phyloP scores from a whole-genome alignment of 164 flowering plant species.

The Euptelea pleiosperma region DNA sequence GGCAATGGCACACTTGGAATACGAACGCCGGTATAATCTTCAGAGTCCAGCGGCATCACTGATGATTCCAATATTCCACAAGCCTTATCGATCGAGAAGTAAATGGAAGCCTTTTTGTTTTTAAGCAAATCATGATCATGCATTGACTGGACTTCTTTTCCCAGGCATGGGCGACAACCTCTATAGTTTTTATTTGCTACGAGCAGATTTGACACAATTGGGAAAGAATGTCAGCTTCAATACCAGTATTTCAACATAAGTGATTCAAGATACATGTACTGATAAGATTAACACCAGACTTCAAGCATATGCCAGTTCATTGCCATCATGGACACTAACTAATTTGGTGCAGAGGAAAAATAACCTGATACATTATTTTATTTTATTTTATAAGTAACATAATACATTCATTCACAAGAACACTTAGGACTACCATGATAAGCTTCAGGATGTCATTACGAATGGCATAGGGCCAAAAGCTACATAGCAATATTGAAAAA shows the following conservation, averaged over 20 bases:
- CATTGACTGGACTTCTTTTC: constrained; percentile 16
- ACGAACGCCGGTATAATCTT: constrained; percentile 10
- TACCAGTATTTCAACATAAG: constrained; percentile 1
- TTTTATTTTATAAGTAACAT: no score
- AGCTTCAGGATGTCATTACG: no score
- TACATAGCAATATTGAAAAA: no score
- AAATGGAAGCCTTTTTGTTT: constrained; percentile 12
- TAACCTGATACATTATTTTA: no score
- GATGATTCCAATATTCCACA: constrained; percentile 18
- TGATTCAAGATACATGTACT: neutral
- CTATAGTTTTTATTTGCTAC: constrained; percentile 4
- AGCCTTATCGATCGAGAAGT: constrained; percentile 18
- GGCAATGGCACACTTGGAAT: constrained; percentile 16
- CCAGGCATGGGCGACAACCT: constrained; percentile 22
- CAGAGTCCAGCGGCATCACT: constrained; percentile 21
- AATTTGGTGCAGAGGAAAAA: no score
- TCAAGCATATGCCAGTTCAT: no score
- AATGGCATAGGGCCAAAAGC: no score
- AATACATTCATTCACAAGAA: no score
- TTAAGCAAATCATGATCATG: constrained; percentile 20
- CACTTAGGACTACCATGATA: no score
- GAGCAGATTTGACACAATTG: constrained; percentile 1
- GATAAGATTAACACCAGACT: no score
- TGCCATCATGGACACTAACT: no score
- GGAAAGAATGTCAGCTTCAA: neutral